Evolutionary conservation across 352 stramenopile genomes (phyloP), one percentile per base, ranked within the genome.

Genomic region (Phytopythium sindhum): DNA sequence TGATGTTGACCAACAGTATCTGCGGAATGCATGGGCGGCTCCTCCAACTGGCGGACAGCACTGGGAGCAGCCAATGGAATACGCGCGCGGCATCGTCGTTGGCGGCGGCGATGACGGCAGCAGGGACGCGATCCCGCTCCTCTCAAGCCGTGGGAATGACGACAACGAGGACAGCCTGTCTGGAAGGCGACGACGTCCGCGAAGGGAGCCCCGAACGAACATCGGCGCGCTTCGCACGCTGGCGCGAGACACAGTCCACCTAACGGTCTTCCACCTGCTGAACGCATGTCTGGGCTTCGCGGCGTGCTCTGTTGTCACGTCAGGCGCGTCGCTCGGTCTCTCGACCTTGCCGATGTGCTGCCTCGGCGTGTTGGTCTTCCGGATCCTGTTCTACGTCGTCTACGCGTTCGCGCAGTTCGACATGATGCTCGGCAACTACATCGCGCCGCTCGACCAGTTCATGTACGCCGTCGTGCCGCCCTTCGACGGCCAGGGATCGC

Each of bases 341-440:
- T 80, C 76, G 15, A 58, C 89, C 26, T 62, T 93, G 7, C 80
- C 84, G 1, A 54, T 89, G 33, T 90, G 81, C 60, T 93, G 84
- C 63, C 61, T 91, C 21, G 84, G 84, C 14, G 63, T 93, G 45
- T 62, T 88, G 15, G 61, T 90, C 35, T 88, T 93, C 62, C 77
- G 81, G 39, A 61, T 84, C 9, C 67, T 93, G 26, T 67, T 89
- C 39, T 80, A 73, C 42, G 60, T 87, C 59, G 80, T 84, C 10
- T 72, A 76, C 33, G 75, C 71, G 14, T 68, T 88, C 39, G 81
- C 84, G 26, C 73, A 87, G 59, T 66, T 84, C 37, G 84, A 93
- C 55, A 84, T 89, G 29, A 76, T 77, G 60, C 60, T 78, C 23
- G 63, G 57, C 21, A 78, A 78, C 65, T 78, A 72, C 66, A 62